Percentiles rank a stretch among this genome's conserved stretches.
Evolutionary conservation across 768 basidiomycete species (phyloP).

Genomic region (Mycena alexandri): DNA sequence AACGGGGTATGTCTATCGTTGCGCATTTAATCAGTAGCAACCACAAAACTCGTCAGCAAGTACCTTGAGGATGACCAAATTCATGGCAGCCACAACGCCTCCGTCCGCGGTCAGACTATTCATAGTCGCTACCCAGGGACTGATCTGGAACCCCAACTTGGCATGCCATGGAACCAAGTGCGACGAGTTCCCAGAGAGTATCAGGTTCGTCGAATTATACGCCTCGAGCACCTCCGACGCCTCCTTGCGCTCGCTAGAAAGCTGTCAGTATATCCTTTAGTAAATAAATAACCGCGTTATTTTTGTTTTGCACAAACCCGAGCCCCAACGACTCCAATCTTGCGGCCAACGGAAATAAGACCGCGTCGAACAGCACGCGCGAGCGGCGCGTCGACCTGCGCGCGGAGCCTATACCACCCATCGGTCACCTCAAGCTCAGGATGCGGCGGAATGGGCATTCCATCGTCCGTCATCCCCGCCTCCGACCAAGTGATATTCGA

Average conservation of each 20-base stretch:
- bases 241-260: slow-evolving; percentile 79
- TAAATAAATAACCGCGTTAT: too few species aligned
- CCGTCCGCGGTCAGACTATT: slow-evolving; percentile 86
- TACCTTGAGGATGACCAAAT: slow-evolving; percentile 79
- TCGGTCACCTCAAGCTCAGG: slow-evolving; percentile 93
- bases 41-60: not conserved
- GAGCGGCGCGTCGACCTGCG: slow-evolving; percentile 80
- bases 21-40: not conserved
- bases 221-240: slow-evolving; percentile 88
- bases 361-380: slow-evolving; percentile 76
- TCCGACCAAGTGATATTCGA: slow-evolving; percentile 75
- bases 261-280: slow-evolving; percentile 52
- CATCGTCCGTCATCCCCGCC: slow-evolving; percentile 51
- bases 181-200: slow-evolving; percentile 87
- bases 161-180: slow-evolving; percentile 90
- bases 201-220: slow-evolving; percentile 73
- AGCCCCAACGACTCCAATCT: slow-evolving; percentile 85
- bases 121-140: slow-evolving; percentile 80
- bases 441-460: slow-evolving; percentile 51
- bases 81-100: slow-evolving; percentile 80
- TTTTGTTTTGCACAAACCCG: slow-evolving; percentile 62
- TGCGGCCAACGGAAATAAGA: slow-evolving; percentile 80
- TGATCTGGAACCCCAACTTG: slow-evolving; percentile 82
- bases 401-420: slow-evolving; percentile 94
- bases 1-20: slow-evolving; percentile 71